A percentile compares a stretch with the other conserved stretches of the same genome.
phyloP scores from a whole-genome alignment of 1,284 basidiomycete species.

The Cryptococcus sp. region DNA sequence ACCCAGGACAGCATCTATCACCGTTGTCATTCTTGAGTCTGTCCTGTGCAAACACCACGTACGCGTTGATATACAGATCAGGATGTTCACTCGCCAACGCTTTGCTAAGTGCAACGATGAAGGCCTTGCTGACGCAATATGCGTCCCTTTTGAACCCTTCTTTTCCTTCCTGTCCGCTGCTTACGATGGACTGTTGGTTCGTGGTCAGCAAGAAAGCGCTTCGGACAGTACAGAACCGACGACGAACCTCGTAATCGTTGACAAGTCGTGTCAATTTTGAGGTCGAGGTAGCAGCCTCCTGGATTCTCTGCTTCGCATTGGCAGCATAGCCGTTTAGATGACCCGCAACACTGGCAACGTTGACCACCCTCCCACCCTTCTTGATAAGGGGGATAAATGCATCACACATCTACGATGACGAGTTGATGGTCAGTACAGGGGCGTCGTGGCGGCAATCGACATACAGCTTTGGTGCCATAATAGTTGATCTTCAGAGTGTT shows the following conservation, averaged over 20 bases:
- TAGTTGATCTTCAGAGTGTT: slow-evolving; percentile 3
- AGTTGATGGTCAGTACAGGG: background rate
- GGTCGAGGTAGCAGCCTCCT: background rate
- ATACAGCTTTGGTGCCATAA: background rate
- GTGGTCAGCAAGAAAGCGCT: too few species aligned
- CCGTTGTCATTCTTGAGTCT: background rate
- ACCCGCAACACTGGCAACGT: slow-evolving; percentile 1
- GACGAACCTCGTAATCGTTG: slow-evolving; percentile 1
- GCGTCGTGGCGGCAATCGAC: background rate
- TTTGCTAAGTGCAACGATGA: background rate
- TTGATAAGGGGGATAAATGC: slow-evolving; percentile 1
- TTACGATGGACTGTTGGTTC: background rate
- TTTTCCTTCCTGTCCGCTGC: background rate
- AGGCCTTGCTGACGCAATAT: slow-evolving; percentile 1
- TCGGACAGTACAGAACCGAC: background rate
- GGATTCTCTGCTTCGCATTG: slow-evolving; percentile 3
- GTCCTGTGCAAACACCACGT: background rate
- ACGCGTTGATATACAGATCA: slow-evolving; percentile 1
- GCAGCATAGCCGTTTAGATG: slow-evolving; percentile 1
- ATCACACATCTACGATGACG: background rate
- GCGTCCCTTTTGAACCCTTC: slow-evolving; percentile 3
- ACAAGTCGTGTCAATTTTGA: background rate
- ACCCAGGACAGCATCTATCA: slow-evolving; percentile 1
- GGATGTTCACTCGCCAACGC: background rate
- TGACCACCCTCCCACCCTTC: slow-evolving; percentile 4